Conservation (phyloP, 805 yeast species). For the Spathaspora arborariae region DNA sequence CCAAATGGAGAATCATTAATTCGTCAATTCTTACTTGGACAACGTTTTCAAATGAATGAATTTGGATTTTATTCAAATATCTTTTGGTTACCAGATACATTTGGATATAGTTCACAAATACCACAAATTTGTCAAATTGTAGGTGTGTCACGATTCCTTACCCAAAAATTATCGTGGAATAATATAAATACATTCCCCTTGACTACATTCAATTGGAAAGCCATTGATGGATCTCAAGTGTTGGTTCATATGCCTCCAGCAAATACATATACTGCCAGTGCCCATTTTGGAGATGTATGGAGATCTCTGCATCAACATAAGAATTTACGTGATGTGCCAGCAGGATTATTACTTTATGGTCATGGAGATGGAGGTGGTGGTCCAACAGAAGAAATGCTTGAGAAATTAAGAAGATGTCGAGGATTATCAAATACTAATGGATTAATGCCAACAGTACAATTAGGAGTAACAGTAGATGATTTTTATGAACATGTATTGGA, state of each 20-base stretch:
- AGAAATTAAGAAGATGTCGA: conserved; percentile 85
- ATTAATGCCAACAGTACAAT: conserved; percentile 72
- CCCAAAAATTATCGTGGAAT: conserved; percentile 96
- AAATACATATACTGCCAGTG: conserved; percentile 90
- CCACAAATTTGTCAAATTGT: conserved; percentile 91
- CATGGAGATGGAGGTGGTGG: conserved; percentile 99
- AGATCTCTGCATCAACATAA: conserved; percentile 80
- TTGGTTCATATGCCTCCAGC: conserved; percentile 98
- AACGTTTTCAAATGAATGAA: conserved; percentile 72
- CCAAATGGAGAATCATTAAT: conserved; percentile 92
- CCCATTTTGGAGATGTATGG: conserved; percentile 88
- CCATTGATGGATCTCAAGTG: conserved; percentile 90
- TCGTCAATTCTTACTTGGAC: conserved; percentile 89
- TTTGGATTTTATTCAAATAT: conserved; percentile 74
- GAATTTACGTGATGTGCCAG: conserved; percentile 74
- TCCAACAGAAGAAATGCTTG: conserved; percentile 90
- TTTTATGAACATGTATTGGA: conserved; percentile 67
- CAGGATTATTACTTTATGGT: conserved; percentile 81
- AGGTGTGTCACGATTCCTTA: conserved; percentile 78
- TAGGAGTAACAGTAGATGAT: conserved; percentile 76
- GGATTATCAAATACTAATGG: conserved; percentile 76
- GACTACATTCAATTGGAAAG: conserved; percentile 92
- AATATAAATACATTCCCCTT: conserved; percentile 89
- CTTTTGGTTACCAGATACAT: conserved; percentile 97
- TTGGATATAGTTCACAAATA: conserved; percentile 92